These are phyloP conservation scores for Tephrocybe sp. DNA, from an alignment of 768 basidiomycete genomes.

Conservation along the genomic window DNA sequence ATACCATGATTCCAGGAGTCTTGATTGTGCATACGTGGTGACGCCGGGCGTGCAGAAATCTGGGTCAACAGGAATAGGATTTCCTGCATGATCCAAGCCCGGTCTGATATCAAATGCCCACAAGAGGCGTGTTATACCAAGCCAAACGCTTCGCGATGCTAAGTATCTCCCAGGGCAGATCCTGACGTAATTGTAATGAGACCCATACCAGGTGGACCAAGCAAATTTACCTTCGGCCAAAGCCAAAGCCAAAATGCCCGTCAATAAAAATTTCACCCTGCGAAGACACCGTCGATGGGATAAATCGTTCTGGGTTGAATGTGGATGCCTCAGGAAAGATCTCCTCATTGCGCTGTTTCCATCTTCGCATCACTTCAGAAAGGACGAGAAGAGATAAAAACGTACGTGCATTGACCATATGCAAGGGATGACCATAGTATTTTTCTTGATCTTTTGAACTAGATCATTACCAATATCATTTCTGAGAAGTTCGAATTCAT, in stretches of 20 bases:
- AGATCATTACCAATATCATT: background rate
- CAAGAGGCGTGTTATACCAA: slow-evolving; percentile 6
- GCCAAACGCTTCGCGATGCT: slow-evolving; percentile 3
- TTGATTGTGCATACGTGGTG: background rate
- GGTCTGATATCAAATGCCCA: slow-evolving; percentile 8
- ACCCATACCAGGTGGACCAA: background rate
- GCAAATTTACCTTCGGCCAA: slow-evolving; percentile 1
- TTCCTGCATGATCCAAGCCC: background rate
- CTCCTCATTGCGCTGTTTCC: background rate
- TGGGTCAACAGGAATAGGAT: slow-evolving; percentile 5
- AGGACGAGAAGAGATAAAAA: background rate
- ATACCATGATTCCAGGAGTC: too few relatives aligned
- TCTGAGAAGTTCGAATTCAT: background rate
- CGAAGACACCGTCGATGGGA: background rate
- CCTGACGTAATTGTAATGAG: background rate
- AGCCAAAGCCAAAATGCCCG: slow-evolving; percentile 5
- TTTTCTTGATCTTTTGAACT: slow-evolving; percentile 1
- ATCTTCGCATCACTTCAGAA: background rate
- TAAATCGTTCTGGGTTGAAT: slow-evolving; percentile 5
- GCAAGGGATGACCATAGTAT: slow-evolving; percentile 4
- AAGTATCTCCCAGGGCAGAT: slow-evolving; percentile 7
- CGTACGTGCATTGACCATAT: slow-evolving; percentile 6
- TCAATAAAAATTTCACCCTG: slow-evolving; percentile 1
- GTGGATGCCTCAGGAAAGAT: background rate
- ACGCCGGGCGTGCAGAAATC: slow-evolving; percentile 4